Evolutionary conservation across 192 early-diverging fungal genomes (phyloP).

Genomic region (Physocladia obscura): DNA sequence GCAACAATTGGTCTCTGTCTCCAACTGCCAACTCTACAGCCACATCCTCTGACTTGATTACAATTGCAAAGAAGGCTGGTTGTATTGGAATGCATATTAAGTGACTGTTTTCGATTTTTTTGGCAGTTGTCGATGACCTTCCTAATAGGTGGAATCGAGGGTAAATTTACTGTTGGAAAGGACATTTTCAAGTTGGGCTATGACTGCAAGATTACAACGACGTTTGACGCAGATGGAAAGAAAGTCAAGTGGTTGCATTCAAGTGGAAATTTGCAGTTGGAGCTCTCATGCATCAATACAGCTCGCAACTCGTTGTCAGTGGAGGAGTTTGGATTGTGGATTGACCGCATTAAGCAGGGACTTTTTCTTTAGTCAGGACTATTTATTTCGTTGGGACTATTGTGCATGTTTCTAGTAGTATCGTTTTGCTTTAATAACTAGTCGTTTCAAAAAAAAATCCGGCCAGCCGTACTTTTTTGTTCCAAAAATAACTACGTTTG

Average conservation of each 20-base stretch:
- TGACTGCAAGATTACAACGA: not conserved
- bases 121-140: not conserved
- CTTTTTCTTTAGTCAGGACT: not conserved
- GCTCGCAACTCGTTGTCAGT: slow-evolving; percentile 8
- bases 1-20: not conserved
- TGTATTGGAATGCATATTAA: not conserved
- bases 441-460: no score
- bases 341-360: not conserved
- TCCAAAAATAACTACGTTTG: no score
- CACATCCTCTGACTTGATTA: not conserved
- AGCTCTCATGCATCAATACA: no score
- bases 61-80: not conserved
- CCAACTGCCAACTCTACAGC: not conserved
- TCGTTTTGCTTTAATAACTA: no score
- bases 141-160: not conserved
- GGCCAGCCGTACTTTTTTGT: no score
- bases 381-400: no score
- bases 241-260: slow-evolving; percentile 4
- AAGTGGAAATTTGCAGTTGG: not conserved
- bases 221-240: not conserved
- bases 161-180: not conserved
- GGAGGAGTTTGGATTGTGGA: not conserved
- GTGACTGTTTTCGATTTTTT: not conserved
- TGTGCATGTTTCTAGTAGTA: no score
- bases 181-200: no score